A percentile compares a stretch with the other conserved stretches of the same genome.
Evolutionary conservation across 139 green algal genomes (phyloP).

Genomic region (Axilococcus clingmanii): DNA sequence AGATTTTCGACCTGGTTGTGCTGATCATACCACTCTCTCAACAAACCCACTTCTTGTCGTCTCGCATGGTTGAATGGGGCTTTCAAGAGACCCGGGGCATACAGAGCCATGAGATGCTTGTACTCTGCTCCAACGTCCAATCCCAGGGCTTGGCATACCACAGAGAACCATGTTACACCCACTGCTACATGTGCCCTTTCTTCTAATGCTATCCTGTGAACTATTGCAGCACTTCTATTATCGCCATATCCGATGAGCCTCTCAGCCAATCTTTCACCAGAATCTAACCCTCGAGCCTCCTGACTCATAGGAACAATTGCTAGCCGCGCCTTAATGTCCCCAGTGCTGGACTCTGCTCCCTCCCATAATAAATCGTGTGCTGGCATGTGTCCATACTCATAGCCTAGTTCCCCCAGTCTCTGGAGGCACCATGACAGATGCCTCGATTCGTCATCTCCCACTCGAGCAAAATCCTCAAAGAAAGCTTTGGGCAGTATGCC

Average conservation of each 20-base stretch:
- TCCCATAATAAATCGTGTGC: conserved; percentile 78
- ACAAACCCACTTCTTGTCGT: conserved; percentile 33
- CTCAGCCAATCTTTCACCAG: conserved; percentile 37
- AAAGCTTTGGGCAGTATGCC: conserved; percentile 41
- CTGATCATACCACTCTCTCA: conserved; percentile 8
- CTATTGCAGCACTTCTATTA: conserved; percentile 50
- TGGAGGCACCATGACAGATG: conserved; percentile 70
- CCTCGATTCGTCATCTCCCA: conserved; percentile 71
- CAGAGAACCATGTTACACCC: conserved; percentile 58
- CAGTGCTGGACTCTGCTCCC: conserved; percentile 15
- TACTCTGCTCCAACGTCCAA: conserved; percentile 19
- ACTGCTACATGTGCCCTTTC: conserved; percentile 70
- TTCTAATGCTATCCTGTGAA: conserved; percentile 52
- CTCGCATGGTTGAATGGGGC: conserved; percentile 27
- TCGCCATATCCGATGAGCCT: conserved; percentile 56
- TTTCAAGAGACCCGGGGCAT: conserved; percentile 46
- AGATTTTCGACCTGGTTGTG: conserved; percentile 1
- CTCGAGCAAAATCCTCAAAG: conserved; percentile 70
- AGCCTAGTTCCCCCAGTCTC: conserved; percentile 53
- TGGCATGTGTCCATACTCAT: conserved; percentile 57
- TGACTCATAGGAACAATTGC: conserved; percentile 75
- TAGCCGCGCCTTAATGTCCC: conserved; percentile 42
- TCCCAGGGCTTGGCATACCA: conserved; percentile 36
- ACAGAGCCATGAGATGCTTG: conserved; percentile 23
- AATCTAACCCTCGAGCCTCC: conserved; percentile 18